Conservation (phyloP, 345 rosid genomes). For the Gossypium longicalyx region DNA sequence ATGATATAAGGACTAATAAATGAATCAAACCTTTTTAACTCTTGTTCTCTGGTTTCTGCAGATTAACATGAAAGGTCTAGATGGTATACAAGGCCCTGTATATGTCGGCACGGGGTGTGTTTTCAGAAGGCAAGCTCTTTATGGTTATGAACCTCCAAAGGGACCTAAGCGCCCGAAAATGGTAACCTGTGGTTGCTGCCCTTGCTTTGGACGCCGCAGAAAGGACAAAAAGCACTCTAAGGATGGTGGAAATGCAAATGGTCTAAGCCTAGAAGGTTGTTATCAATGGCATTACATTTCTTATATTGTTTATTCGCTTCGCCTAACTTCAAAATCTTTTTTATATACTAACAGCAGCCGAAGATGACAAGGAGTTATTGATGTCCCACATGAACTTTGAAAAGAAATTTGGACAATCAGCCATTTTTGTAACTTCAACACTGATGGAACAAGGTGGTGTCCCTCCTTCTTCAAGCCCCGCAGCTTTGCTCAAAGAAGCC, state of each 20-base stretch:
- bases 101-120: constrained; percentile 98
- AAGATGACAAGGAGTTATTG: constrained; percentile 70
- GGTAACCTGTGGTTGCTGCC: constrained; percentile 94
- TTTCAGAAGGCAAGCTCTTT: constrained; percentile 88
- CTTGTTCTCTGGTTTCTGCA: constrained; percentile 17
- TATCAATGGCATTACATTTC: not conserved
- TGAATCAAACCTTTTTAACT: constrained; percentile 3
- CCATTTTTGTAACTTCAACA: constrained; percentile 87
- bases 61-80: constrained; percentile 84
- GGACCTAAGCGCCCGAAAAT: constrained; percentile 92
- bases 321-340: not conserved
- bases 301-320: not conserved
- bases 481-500: constrained; percentile 92
- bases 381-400: constrained; percentile 96
- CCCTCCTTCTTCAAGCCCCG: constrained; percentile 97
- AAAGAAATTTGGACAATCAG: constrained; percentile 86
- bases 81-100: constrained; percentile 91
- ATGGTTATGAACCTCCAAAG: constrained; percentile 90
- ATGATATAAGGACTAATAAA: not conserved
- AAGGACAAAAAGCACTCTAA: constrained; percentile 48
- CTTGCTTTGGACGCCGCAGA: constrained; percentile 83
- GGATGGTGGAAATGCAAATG: constrained; percentile 43
- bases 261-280: constrained; percentile 59
- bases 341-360: constrained; percentile 32
- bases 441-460: constrained; percentile 94